phyloP scores from a whole-genome alignment of 257 asterid species.

The Gentiana straminea region DNA sequence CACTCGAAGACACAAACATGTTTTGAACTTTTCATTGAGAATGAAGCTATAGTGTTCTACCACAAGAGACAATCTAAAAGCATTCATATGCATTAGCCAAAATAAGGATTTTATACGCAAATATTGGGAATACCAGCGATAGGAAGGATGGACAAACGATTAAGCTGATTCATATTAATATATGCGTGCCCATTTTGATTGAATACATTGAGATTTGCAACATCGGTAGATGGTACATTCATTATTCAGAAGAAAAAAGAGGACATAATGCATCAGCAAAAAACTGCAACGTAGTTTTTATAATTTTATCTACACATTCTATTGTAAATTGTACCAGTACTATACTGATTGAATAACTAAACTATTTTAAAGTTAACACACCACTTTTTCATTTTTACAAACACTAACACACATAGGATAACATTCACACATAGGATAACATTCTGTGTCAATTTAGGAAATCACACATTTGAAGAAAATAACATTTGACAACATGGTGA shows the following conservation, averaged over 20 bases:
- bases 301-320: too few species aligned
- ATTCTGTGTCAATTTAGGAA: too few species aligned
- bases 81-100: constrained; percentile 12
- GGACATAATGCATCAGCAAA: neutral
- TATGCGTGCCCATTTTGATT: constrained; percentile 75
- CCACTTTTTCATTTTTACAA: too few species aligned
- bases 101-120: constrained; percentile 5
- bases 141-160: neutral
- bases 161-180: constrained; percentile 82
- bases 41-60: constrained; percentile 67
- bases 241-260: constrained; percentile 8
- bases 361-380: too few species aligned
- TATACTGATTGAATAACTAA: too few species aligned
- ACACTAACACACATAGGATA: too few species aligned
- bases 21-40: constrained; percentile 39
- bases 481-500: too few species aligned
- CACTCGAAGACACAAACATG: constrained; percentile 88
- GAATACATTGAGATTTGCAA: constrained; percentile 86
- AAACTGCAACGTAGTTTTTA: too few species aligned
- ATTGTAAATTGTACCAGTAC: too few species aligned
- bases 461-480: too few species aligned
- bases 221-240: constrained; percentile 96
- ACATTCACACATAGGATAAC: too few species aligned
- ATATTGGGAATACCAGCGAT: constrained; percentile 13
- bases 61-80: constrained; percentile 71